Base-by-base conservation (phyloP, 2,329 filamentous ascomycete species). In the Fusarium ramigenum region DNA sequence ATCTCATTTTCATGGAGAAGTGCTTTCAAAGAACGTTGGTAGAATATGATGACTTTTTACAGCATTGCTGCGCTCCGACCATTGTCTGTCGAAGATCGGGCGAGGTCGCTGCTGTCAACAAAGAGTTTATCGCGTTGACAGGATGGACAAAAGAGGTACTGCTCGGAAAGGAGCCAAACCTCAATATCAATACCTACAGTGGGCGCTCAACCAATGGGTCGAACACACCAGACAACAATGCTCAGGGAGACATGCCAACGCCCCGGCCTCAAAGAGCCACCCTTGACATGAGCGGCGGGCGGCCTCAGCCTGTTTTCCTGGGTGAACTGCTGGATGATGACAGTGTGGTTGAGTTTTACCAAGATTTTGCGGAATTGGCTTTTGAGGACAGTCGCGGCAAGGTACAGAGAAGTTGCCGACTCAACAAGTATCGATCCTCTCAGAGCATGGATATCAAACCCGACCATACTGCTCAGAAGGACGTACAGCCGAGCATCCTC, bases 1-100 rank as follows among this genome's bases (percentile, higher is more conserved):
- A 99, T 81, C 86, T 98, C 34, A 91, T 99, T 28, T 98, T 98
- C 81, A 97, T 97, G 93, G 96, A 99, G 82, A 97, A 97, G 83
- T 97, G 93, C 78, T 94, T 98, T 79, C 96, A 99, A 82, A 90
- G 96, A 42, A 97, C 94, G 0, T 86, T 98, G 16, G 94, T 95
- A 79, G 95, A 97, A 80, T 97, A 97, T 78, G 94, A 98, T 79
- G 94, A 97, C 73, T 96, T 97, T 75, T 93, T 98, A 85, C 91
- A 93, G 64, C 91, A 94, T 72, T 94, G 93, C 69, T 94, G 94
- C 43, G 97, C 95, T 8, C 96, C 96, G 1, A 97, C 95, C 1
- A 91, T 99, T 65, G 94, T 98, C 32, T 97, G 94, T 79, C 91
- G 96, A 53, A 91, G 96, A 53, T 97, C 95, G 0, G 96, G 96